Conservation (phyloP, 2,329 filamentous ascomycete species). For the Alternaria rosae region DNA sequence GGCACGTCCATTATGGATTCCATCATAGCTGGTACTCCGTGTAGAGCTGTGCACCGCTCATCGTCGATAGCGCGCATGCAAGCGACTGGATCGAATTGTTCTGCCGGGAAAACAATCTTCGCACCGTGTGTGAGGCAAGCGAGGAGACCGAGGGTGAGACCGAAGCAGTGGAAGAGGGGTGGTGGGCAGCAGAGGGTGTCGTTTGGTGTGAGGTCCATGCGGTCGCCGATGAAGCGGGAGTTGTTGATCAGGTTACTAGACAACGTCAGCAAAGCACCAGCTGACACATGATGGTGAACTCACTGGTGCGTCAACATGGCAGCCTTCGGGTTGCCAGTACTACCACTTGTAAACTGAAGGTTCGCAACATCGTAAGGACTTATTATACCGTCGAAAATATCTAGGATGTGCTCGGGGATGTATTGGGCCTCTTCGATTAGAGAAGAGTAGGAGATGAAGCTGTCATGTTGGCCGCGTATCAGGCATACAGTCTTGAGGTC, state of each 20-base stretch:
- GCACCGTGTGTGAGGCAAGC: slow-evolving; percentile 76
- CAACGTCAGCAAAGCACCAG: not conserved
- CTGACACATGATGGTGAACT: not conserved
- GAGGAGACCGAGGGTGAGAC: slow-evolving; percentile 77
- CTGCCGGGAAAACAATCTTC: slow-evolving; percentile 75
- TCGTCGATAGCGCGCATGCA: slow-evolving; percentile 68
- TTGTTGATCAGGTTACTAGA: slow-evolving; percentile 51
- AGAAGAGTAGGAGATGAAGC: slow-evolving; percentile 67
- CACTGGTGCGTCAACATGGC: slow-evolving; percentile 52
- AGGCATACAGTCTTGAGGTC: slow-evolving; percentile 43
- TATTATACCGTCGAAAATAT: slow-evolving; percentile 46
- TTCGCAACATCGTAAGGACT: slow-evolving; percentile 47
- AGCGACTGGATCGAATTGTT: slow-evolving; percentile 73
- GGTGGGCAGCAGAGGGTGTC: slow-evolving; percentile 83
- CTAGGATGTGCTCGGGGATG: slow-evolving; percentile 44
- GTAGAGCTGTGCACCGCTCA: slow-evolving; percentile 69
- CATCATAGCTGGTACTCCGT: slow-evolving; percentile 87
- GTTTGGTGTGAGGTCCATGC: slow-evolving; percentile 70
- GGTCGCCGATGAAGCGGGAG: slow-evolving; percentile 64
- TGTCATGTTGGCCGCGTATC: slow-evolving; percentile 46
- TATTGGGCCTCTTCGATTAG: slow-evolving; percentile 54
- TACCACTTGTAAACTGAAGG: slow-evolving; percentile 50
- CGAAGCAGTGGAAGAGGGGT: slow-evolving; percentile 86
- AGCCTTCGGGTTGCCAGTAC: slow-evolving; percentile 49
- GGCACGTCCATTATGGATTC: slow-evolving; percentile 66